Percentiles rank a stretch among this genome's conserved stretches.
Evolutionary conservation across 2,329 filamentous ascomycete genomes (phyloP).

Genomic region (Emergomyces pasteurianus): DNA sequence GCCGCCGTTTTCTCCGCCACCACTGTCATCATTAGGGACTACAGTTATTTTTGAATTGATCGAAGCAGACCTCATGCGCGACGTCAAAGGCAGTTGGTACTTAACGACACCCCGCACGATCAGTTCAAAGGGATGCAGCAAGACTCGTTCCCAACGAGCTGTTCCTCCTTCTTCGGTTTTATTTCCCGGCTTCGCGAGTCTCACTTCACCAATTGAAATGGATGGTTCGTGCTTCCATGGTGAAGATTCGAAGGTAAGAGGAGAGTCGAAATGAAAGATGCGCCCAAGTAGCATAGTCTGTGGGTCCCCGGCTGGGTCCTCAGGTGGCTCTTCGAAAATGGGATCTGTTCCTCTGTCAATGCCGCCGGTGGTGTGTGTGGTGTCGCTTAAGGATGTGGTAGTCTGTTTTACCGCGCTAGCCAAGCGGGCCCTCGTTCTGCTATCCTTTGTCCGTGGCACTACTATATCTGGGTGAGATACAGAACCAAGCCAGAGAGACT

Average conservation of each 20-base stretch:
- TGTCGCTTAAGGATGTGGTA: conserved; percentile 12
- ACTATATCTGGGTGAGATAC: conserved; percentile 15
- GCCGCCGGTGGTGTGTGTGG: conserved; percentile 18
- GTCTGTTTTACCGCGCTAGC: conserved; percentile 16
- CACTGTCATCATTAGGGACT: conserved; percentile 23
- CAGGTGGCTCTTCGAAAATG: conserved; percentile 41
- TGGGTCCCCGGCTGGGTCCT: conserved; percentile 42
- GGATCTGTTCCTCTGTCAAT: conserved; percentile 50
- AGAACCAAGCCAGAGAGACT: conserved; percentile 31
- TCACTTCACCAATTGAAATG: conserved; percentile 68
- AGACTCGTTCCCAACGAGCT: conserved; percentile 77
- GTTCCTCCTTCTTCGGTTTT: conserved; percentile 70
- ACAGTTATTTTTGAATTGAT: conserved; percentile 32
- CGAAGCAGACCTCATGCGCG: conserved; percentile 40
- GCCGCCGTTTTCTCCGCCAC: conserved; percentile 10
- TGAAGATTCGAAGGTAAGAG: conserved; percentile 78
- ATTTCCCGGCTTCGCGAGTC: conserved; percentile 74
- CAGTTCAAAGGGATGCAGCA: conserved; percentile 85
- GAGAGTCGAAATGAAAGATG: conserved; percentile 75
- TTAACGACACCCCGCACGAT: conserved; percentile 85
- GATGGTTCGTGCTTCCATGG: conserved; percentile 66
- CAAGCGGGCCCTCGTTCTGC: conserved; percentile 22
- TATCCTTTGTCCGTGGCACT: conserved; percentile 15
- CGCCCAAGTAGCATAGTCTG: conserved; percentile 89
- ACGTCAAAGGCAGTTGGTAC: conserved; percentile 56